These are phyloP conservation scores for Pythium sukuiense DNA, from an alignment of 352 stramenopile genomes.

Conservation along the genomic window DNA sequence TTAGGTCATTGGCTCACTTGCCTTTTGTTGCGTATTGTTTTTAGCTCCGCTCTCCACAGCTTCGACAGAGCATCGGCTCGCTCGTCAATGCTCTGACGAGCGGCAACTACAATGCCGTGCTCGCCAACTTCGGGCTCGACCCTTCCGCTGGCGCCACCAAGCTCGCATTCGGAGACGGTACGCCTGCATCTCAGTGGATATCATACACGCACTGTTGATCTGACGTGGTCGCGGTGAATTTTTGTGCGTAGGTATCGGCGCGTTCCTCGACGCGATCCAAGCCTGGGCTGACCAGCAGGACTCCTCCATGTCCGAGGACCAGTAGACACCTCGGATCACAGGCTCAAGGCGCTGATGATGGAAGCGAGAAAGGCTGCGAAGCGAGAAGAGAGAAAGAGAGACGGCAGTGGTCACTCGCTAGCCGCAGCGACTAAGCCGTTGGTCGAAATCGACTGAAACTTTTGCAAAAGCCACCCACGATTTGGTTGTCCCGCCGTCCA, in stretches of 20 bases:
- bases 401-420: neutral
- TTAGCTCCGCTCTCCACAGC: conserved; percentile 78
- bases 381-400: neutral
- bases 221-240: neutral
- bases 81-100: conserved; percentile 84
- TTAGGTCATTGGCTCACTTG: neutral
- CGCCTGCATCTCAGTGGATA: neutral
- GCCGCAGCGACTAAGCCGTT: neutral
- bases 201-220: neutral
- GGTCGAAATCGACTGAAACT: conserved; percentile 8
- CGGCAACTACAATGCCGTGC: conserved; percentile 89
- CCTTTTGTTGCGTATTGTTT: conserved; percentile 1
- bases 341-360: neutral
- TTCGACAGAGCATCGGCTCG: conserved; percentile 87
- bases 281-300: conserved; percentile 71
- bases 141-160: conserved; percentile 71
- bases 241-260: conserved; percentile 54
- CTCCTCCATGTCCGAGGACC: conserved; percentile 34
- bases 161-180: conserved; percentile 83
- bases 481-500: conserved; percentile 6
- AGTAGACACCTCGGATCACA: neutral
- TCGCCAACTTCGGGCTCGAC: conserved; percentile 90
- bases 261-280: conserved; percentile 75
- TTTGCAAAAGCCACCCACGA: neutral
- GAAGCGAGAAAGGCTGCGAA: neutral